Conservation (phyloP, 192 early-diverging fungal genomes). For the Coemansia javaensis region DNA sequence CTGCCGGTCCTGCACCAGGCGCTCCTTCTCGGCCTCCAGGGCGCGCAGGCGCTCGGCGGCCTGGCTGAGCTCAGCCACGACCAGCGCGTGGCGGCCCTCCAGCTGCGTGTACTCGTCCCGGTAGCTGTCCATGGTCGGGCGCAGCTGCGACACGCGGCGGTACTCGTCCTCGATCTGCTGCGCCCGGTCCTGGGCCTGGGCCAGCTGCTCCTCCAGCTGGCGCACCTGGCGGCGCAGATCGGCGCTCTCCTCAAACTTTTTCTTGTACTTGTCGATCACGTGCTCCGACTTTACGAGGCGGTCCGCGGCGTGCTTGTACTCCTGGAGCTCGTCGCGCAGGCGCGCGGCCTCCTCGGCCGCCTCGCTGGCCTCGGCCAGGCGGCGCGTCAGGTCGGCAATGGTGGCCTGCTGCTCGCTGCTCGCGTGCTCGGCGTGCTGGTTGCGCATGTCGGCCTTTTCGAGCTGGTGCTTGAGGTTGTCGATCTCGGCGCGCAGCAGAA, state of each 20-base stretch:
- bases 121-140: constrained; percentile 80
- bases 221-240: constrained; percentile 78
- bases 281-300: constrained; percentile 90
- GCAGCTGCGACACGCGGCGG: constrained; percentile 69
- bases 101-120: constrained; percentile 74
- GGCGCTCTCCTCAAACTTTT: constrained; percentile 83
- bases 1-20: constrained; percentile 59
- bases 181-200: constrained; percentile 64
- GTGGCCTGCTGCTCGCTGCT: constrained; percentile 55
- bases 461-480: constrained; percentile 79
- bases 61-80: constrained; percentile 68
- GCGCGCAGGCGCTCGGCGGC: constrained; percentile 67
- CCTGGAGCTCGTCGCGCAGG: constrained; percentile 87
- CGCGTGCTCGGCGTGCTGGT: constrained; percentile 64
- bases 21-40: constrained; percentile 56
- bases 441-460: constrained; percentile 71
- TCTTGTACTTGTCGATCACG: constrained; percentile 94
- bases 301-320: constrained; percentile 86
- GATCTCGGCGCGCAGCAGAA: constrained; percentile 80
- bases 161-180: constrained; percentile 83
- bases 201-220: constrained; percentile 70
- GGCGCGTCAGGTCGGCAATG: constrained; percentile 66
- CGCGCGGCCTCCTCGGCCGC: constrained; percentile 66
- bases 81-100: constrained; percentile 64
- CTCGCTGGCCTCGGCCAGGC: constrained; percentile 54